Conservation (phyloP, 768 basidiomycete genomes). For the Hericium erinaceus region DNA sequence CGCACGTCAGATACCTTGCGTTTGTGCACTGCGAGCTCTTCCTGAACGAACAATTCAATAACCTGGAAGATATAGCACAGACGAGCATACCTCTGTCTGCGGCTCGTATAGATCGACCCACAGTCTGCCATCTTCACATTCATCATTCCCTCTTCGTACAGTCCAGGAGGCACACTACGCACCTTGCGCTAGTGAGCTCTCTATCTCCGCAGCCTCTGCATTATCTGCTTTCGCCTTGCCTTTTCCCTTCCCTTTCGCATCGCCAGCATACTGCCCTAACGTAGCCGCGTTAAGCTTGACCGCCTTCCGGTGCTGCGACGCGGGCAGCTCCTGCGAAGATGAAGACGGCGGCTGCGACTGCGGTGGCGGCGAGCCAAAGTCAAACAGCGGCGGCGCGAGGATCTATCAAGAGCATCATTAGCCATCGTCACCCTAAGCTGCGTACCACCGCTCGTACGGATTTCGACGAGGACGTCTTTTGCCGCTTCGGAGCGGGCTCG, state of each 20-base stretch:
- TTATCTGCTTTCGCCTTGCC: slow-evolving; percentile 1
- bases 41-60: slow-evolving; percentile 26
- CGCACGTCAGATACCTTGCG: slow-evolving; percentile 73
- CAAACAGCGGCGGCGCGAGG: too few species aligned
- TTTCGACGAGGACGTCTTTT: too few species aligned
- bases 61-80: not conserved
- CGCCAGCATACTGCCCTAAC: not conserved
- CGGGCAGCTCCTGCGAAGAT: too few species aligned
- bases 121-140: slow-evolving; percentile 11
- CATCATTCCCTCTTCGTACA: not conserved
- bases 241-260: slow-evolving; percentile 19
- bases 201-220: too few species aligned
- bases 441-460: too few species aligned
- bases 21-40: slow-evolving; percentile 70
- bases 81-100: slow-evolving; percentile 16
- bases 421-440: too few species aligned
- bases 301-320: not conserved
- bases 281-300: not conserved
- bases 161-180: too few species aligned
- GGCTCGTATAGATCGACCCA: slow-evolving; percentile 29
- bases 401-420: too few species aligned
- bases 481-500: too few species aligned
- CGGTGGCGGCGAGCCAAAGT: too few species aligned
- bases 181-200: too few species aligned
- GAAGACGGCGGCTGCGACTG: too few species aligned